Percentiles rank a stretch among this genome's conserved stretches.
These are phyloP conservation scores for Aspergillus mulundensis DNA, from an alignment of 495 filamentous ascomycete species.

Conservation along the genomic window DNA sequence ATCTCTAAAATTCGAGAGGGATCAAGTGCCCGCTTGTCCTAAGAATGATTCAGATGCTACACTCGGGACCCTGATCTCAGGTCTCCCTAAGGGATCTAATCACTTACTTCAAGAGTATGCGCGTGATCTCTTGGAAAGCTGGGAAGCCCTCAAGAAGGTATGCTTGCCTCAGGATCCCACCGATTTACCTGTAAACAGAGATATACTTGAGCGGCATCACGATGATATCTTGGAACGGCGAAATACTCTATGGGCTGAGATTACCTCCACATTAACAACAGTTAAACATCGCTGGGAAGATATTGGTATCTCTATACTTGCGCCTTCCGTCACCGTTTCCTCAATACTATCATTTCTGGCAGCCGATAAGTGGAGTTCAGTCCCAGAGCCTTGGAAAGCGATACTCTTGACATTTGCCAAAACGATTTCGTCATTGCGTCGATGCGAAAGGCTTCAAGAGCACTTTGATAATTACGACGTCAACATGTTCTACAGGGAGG, in stretches of 20 bases:
- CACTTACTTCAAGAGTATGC: background rate
- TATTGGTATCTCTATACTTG: background rate
- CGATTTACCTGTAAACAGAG: background rate
- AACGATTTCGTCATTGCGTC: background rate
- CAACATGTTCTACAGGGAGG: conserved; percentile 12
- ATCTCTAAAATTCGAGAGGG: too few relatives aligned
- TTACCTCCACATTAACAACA: too few relatives aligned
- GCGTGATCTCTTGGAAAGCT: background rate
- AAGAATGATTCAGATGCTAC: too few relatives aligned
- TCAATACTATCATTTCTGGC: conserved; percentile 8
- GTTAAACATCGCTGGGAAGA: background rate
- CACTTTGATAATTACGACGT: conserved; percentile 9
- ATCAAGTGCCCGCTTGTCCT: too few relatives aligned
- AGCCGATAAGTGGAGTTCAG: conserved; percentile 5
- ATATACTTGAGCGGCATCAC: background rate
- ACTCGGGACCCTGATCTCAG: too few relatives aligned
- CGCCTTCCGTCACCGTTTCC: conserved; percentile 6
- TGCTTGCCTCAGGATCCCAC: too few relatives aligned
- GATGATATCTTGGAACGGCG: too few relatives aligned
- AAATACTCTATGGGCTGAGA: too few relatives aligned
- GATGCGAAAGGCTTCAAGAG: conserved; percentile 1
- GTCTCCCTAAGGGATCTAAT: background rate
- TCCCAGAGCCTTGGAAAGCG: conserved; percentile 9
- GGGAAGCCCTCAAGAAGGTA: background rate
- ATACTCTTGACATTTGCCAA: conserved; percentile 5